Percentiles rank a stretch among this genome's conserved stretches.
phyloP scores from a whole-genome alignment of 768 basidiomycete genomes.

The Dioszegia crocea region DNA sequence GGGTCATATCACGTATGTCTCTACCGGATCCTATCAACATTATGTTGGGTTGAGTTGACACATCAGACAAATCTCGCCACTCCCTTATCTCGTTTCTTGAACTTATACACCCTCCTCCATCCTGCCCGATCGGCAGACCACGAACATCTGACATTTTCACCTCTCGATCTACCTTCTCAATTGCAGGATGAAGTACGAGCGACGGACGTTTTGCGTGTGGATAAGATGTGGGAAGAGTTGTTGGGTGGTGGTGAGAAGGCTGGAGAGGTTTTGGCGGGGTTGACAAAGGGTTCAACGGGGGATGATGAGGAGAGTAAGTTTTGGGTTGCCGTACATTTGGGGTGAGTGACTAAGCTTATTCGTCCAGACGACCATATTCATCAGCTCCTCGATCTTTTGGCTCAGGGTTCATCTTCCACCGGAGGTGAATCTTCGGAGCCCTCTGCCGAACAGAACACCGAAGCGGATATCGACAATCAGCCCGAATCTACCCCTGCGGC shows the following conservation, averaged over 20 bases:
- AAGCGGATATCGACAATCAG: too few species aligned
- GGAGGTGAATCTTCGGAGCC: background rate
- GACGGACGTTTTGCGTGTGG: constrained; percentile 36
- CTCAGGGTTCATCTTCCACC: constrained; percentile 5
- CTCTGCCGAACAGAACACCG: too few species aligned
- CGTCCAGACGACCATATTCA: constrained; percentile 33
- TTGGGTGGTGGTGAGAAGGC: constrained; percentile 24
- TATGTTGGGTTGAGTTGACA: background rate
- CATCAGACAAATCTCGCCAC: constrained; percentile 1
- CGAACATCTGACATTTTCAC: constrained; percentile 34
- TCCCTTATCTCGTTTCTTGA: constrained; percentile 33
- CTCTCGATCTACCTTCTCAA: constrained; percentile 22
- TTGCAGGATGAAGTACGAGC: constrained; percentile 38
- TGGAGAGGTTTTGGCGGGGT: constrained; percentile 18
- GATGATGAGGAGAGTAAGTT: constrained; percentile 36
- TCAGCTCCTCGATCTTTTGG: constrained; percentile 24
- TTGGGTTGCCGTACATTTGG: too few species aligned
- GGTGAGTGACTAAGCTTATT: too few species aligned
- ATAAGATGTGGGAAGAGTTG: constrained; percentile 36
- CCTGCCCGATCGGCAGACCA: constrained; percentile 39
- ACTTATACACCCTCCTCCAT: constrained; percentile 36
- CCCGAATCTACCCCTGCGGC: too few species aligned
- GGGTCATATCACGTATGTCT: constrained; percentile 19
- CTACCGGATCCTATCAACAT: background rate
- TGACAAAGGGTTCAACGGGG: constrained; percentile 23